Base-by-base conservation (phyloP, 306 rosid species). In the Abrus pulchellus region DNA sequence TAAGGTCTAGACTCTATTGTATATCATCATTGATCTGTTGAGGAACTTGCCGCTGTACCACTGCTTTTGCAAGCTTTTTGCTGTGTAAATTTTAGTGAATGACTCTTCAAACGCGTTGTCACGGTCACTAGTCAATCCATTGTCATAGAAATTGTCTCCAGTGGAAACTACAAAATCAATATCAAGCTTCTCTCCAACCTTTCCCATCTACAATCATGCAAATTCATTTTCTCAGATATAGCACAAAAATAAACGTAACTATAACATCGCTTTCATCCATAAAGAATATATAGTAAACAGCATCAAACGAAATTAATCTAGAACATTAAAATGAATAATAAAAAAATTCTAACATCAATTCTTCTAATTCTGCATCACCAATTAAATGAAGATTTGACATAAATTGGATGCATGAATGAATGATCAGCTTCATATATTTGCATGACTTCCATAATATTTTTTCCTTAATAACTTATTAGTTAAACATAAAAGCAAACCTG, bases 121-220 rank as follows among this genome's bases (percentile, higher is more conserved):
- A 28, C 72, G 77, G 0, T 66, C 75, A 49, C 40, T 9, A 43
- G 72, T 82, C 7, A 88, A 68, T n/a, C 92, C 92, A 76, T 88
- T 30, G 52, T 88, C 92, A 68, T 88, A 88, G 76, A 88, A 88
- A 77, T 88, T 88, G 79, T 88, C 92, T 48, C 92, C 90, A 1
- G 92, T 86, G 0, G 92, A 88, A 47, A 88, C 36, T 50, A 88
- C 90, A 49, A 88, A 88, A 64, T 88, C 85, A 6, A 88, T 84
- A 68, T 84, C 84, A 45, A 86, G 90, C 80, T 86, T 84, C 87
- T 86, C 78, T 72, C 83, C 92, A 54, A 81, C 60, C 76, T 52
- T 65, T 13, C 92, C 92, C 92, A 88, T 86, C 90, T 88, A 69
- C 30, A 57, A 75, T 30, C 72, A 80, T 32, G 32, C 47, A 79